phyloP scores from a whole-genome alignment of 352 stramenopile species.

The Phytophthora tentaculata region DNA sequence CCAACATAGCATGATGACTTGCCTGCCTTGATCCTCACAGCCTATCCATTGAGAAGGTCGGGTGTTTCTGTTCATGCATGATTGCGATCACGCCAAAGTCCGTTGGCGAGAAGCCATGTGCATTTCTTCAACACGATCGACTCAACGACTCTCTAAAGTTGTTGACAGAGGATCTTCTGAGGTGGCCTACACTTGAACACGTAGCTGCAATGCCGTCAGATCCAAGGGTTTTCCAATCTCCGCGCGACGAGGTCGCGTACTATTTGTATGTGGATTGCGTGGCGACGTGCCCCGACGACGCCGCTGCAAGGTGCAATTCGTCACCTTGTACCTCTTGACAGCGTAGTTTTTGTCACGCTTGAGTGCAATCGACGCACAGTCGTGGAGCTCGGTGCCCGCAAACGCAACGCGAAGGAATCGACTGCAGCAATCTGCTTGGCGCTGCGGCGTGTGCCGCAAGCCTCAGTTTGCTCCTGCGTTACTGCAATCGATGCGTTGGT shows the following conservation, averaged over 20 bases:
- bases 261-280: conserved; percentile 1
- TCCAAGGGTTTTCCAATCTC: conserved; percentile 28
- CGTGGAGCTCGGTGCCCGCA: conserved; percentile 2
- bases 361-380: conserved; percentile 1
- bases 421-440: conserved; percentile 14
- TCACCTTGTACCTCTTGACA: conserved; percentile 16
- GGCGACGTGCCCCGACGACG: conserved; percentile 5
- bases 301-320: conserved; percentile 10
- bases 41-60: conserved; percentile 14
- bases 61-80: no score
- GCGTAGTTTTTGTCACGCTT: conserved; percentile 23
- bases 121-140: neutral
- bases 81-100: conserved; percentile 1
- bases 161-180: conserved; percentile 6
- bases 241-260: neutral
- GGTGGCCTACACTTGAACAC: conserved; percentile 1
- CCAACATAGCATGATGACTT: no score
- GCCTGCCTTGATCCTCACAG: neutral
- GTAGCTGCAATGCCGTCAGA: conserved; percentile 8
- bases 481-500: neutral
- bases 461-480: conserved; percentile 6
- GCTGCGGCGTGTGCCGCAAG: conserved; percentile 8
- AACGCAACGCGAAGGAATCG: conserved; percentile 31
- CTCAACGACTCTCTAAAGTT: conserved; percentile 6
- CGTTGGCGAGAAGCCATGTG: neutral